phyloP scores from a whole-genome alignment of 805 yeast genomes.

The Zygosaccharomyces gambellarensis region DNA sequence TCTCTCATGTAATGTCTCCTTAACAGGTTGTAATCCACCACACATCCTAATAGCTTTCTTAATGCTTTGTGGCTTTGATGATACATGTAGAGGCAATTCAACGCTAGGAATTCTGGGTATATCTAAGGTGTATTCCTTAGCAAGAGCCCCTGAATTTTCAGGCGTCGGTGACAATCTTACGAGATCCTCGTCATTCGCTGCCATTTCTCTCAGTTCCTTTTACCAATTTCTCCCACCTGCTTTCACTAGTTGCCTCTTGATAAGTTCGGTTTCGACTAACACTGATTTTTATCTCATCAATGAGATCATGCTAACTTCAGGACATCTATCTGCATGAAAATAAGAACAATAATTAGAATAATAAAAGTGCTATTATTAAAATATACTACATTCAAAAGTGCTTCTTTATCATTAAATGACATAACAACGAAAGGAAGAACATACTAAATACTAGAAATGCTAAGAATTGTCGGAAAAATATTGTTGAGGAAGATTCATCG shows the following conservation, averaged over 20 bases:
- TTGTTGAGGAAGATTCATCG: not conserved
- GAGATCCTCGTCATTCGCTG: slow-evolving; percentile 1
- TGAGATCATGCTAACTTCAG: not conserved
- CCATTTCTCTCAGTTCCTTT: not conserved
- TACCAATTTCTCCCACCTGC: not conserved
- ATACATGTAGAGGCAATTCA: slow-evolving; percentile 73
- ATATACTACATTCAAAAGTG: not conserved
- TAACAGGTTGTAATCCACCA: slow-evolving; percentile 50
- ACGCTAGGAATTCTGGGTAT: slow-evolving; percentile 69
- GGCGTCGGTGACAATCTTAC: slow-evolving; percentile 13
- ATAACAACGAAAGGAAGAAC: slow-evolving; percentile 1
- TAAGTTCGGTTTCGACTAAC: no score
- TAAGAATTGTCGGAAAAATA: not conserved
- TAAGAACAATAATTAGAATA: not conserved
- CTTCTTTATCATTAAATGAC: slow-evolving; percentile 5
- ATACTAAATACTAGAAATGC: slow-evolving; percentile 5
- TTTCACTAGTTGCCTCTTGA: not conserved
- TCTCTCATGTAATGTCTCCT: slow-evolving; percentile 32
- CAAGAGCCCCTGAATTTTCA: slow-evolving; percentile 27
- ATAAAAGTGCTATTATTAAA: not conserved
- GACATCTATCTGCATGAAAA: not conserved
- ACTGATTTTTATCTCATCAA: not conserved
- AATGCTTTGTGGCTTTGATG: slow-evolving; percentile 39
- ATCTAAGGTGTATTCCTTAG: slow-evolving; percentile 58
- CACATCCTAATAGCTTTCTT: slow-evolving; percentile 62